A percentile compares a stretch with the other conserved stretches of the same genome.
phyloP scores from a whole-genome alignment of 495 filamentous ascomycete species.

The Aspergillus indologenus region DNA sequence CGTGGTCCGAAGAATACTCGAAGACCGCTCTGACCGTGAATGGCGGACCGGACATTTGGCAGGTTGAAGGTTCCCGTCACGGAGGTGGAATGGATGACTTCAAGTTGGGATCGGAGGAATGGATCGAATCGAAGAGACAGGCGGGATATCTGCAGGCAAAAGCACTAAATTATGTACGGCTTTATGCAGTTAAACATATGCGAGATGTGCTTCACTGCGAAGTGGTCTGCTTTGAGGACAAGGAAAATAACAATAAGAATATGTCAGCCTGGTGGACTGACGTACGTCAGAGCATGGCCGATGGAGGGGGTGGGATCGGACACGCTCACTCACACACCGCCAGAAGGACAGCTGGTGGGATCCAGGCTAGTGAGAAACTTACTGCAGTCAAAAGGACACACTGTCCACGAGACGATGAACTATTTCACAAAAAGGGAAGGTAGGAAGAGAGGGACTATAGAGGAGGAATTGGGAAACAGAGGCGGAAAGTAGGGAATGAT shows the following conservation, averaged over 20 bases:
- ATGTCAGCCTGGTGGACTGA: constrained; percentile 25
- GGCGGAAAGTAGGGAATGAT: constrained; percentile 5
- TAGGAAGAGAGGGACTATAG: constrained; percentile 3
- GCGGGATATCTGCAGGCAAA: constrained; percentile 10
- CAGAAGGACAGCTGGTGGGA: background rate
- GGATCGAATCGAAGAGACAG: constrained; percentile 5
- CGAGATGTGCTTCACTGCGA: constrained; percentile 11
- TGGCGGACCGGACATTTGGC: constrained; percentile 68
- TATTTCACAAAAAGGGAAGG: background rate
- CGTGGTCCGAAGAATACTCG: constrained; percentile 86
- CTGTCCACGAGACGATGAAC: background rate
- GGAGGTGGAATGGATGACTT: constrained; percentile 17
- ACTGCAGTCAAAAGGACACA: constrained; percentile 8
- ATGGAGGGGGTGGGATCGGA: constrained; percentile 8
- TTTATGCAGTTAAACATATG: constrained; percentile 13
- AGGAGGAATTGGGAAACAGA: constrained; percentile 16
- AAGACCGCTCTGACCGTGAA: constrained; percentile 96
- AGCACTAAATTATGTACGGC: constrained; percentile 10
- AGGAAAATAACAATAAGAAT: constrained; percentile 15
- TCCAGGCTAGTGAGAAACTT: constrained; percentile 1
- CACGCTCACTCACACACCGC: background rate
- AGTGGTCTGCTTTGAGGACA: constrained; percentile 6
- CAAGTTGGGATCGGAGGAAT: constrained; percentile 21
- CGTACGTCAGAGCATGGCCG: constrained; percentile 17
- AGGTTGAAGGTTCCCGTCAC: constrained; percentile 24